Base-by-base conservation (phyloP, 192 early-diverging fungal genomes). In the Entomortierella chlamydospora region DNA sequence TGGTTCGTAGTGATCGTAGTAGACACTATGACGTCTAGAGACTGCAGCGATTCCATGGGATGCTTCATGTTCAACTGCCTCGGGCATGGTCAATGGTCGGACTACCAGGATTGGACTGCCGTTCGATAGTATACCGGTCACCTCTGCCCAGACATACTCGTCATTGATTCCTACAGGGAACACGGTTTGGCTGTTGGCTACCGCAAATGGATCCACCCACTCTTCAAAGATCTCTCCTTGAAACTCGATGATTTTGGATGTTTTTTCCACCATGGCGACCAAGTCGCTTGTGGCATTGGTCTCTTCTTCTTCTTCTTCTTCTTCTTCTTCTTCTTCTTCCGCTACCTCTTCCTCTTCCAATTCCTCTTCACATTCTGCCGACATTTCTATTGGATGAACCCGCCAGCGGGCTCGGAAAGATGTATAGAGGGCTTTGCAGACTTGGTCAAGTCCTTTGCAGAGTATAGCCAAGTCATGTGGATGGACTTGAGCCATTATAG, bases 171-270 rank as follows among this genome's bases (percentile, higher is more conserved):
- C 18, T 2, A 33, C 9, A 31, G 60, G 29, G 7, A 12, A 29
- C 25, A 30, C 12, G 7, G 23, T 29, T 2, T 22, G 18, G 1
- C 25, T 25, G 29, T 20, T 22, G 26, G 45, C 22, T 18, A 23
- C 31, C 12, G 50, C 60, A 28, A 50, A 66, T 0, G 72, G 72
- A 56, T 74, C 72, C 1, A 79, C 56, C 57, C 68, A 79, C 39
- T 79, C 76, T 30, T 79, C 76, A 65, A 61, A 79, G 4, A 54
- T 17, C 23, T 66, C 76, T 13, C 76, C 76, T 55, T 79, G 67
- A 52, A 79, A 79, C 51, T 79, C 76, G 26, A 79, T 79, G 13
- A 9, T 56, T 4, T 39, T 55, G 29, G 30, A 31, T 30, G 23
- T 8, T 11, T 28, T 1, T 8, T 56, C 52, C 1, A 28, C 49